Base-by-base conservation (phyloP, 2,329 filamentous ascomycete genomes). In the Coniochaeta sp. region DNA sequence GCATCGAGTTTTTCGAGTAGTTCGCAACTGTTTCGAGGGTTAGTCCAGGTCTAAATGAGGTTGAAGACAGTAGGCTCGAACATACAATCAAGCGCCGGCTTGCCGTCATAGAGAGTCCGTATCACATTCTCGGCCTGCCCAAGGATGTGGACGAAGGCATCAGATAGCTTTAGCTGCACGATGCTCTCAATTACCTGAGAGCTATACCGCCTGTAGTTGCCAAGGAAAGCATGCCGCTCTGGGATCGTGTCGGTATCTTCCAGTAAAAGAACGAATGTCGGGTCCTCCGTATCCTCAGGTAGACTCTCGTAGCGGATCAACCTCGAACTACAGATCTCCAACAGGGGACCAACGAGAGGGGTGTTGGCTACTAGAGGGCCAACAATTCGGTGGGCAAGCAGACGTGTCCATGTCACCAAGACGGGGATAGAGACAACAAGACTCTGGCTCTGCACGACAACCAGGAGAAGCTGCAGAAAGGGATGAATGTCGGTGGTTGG, bases 201-300 rank as follows among this genome's bases (percentile, higher is more conserved):
- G 65, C 91, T 94, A 63, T 96, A 97, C 53, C 94, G 82, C 33
- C 94, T 81, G 67, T 99, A 99, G 63, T 99, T 97, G 4, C 92
- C 91, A 10, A 97, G 78, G 65, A 99, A 99, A 1, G 91, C 90
- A 69, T 99, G 94, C 22, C 91, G 82, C 65, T 99, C 94, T 0
- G 94, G 94, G 18, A 92, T 76, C 0, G 92, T 97, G 63, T 99
- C 94, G 52, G 96, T 95, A 64, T 99, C 94, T 63, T 97, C 91
- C 61, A 91, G 78, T 1, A 99, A 76, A 58, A 96, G 94, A 10
- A 89, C 74, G 53, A 91, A 80, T 0, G 87, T 91, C 2, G 88
- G 78, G 60, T 96, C 86, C 46, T 89, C 81, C 0, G 85, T 87
- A 56, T 95, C 87, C 56, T 92, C 85, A 0, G 91, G 89, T 2